Evolutionary conservation across 805 yeast species (phyloP).

Genomic region (Tetrapisispora phaffii): DNA sequence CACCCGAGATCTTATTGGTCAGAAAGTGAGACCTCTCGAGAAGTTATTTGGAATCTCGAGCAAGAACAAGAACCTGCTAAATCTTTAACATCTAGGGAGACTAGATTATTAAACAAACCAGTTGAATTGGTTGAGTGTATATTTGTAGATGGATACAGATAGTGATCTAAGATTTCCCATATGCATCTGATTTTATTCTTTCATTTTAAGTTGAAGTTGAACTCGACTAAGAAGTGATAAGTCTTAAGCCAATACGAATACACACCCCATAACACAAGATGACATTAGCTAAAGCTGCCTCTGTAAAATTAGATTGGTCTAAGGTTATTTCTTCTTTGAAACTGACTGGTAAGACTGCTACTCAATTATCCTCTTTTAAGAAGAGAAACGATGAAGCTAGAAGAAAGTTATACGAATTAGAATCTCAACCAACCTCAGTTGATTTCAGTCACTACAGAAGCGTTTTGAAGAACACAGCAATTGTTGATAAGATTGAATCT

Average conservation of each 20-base stretch:
- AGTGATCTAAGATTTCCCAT: too few species aligned
- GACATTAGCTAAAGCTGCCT: slow-evolving; percentile 42
- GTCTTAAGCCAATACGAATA: neutral
- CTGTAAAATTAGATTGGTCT: slow-evolving; percentile 91
- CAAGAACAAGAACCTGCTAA: neutral
- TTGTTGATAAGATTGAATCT: slow-evolving; percentile 71
- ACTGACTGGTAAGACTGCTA: slow-evolving; percentile 84
- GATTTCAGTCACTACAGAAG: slow-evolving; percentile 77
- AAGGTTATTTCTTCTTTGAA: slow-evolving; percentile 81
- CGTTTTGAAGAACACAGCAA: slow-evolving; percentile 67
- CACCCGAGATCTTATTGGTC: slow-evolving; percentile 1
- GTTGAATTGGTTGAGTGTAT: too few species aligned
- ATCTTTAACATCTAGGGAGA: neutral
- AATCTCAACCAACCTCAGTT: slow-evolving; percentile 63
- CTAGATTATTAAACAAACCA: too few species aligned
- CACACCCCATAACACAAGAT: slow-evolving; percentile 6
- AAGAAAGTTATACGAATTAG: slow-evolving; percentile 61
- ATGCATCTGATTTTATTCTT: too few species aligned
- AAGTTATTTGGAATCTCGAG: neutral
- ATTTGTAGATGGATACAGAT: too few species aligned
- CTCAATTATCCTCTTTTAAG: slow-evolving; percentile 82
- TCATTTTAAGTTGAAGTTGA: too few species aligned
- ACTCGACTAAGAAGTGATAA: too few species aligned
- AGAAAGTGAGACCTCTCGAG: neutral
- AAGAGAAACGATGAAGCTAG: slow-evolving; percentile 98